phyloP scores from a whole-genome alignment of 495 filamentous ascomycete species.

The Penicillium pancosmium region DNA sequence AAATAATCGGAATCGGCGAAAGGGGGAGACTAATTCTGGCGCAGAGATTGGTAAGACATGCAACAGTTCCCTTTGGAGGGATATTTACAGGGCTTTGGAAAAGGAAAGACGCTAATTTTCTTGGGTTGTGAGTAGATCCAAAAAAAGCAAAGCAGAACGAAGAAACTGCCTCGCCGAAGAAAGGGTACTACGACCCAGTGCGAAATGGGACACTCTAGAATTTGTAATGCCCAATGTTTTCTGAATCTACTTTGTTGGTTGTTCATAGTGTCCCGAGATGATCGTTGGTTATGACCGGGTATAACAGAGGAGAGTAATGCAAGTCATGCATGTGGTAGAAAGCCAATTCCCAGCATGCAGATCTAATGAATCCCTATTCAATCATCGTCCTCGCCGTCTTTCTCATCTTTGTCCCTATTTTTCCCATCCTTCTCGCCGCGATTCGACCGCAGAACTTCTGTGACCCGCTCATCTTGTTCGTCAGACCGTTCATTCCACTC shows the following conservation, averaged over 20 bases:
- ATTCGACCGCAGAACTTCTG: constrained; percentile 68
- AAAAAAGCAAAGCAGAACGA: constrained; percentile 27
- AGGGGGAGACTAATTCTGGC: constrained; percentile 33
- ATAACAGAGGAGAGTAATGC: constrained; percentile 4
- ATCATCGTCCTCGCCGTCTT: constrained; percentile 39
- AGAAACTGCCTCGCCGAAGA: constrained; percentile 31
- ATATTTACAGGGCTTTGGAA: no score
- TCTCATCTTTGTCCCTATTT: constrained; percentile 42
- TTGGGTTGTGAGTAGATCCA: constrained; percentile 10
- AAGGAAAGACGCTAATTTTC: no score
- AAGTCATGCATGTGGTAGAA: constrained; percentile 3
- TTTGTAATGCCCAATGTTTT: constrained; percentile 1
- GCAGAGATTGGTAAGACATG: constrained; percentile 32
- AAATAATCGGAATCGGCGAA: constrained; percentile 53
- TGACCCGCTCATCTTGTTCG: constrained; percentile 73
- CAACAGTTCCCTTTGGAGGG: neutral
- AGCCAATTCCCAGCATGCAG: neutral
- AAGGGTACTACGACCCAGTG: constrained; percentile 51
- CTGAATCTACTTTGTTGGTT: constrained; percentile 5
- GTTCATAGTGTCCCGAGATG: constrained; percentile 3
- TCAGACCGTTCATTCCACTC: constrained; percentile 87
- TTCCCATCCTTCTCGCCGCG: constrained; percentile 53
- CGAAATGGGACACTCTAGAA: constrained; percentile 41
- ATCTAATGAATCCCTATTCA: constrained; percentile 1
- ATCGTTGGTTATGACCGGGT: neutral